Base-by-base conservation (phyloP, 2,329 filamentous ascomycete species). In the Paramyrothecium sp. region DNA sequence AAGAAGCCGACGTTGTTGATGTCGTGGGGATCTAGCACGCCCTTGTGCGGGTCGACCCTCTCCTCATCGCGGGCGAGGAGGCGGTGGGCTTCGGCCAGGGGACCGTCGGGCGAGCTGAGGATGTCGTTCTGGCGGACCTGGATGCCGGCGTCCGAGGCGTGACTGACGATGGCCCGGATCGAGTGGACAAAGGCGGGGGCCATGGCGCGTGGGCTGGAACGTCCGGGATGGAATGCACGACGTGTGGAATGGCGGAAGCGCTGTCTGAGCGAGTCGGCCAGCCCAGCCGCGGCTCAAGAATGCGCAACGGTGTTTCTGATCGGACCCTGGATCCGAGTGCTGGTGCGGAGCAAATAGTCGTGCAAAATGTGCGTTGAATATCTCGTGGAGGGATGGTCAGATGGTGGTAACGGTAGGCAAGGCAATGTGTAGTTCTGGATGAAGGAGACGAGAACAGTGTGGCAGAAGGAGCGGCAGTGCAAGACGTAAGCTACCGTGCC, bases 1-100 rank as follows among this genome's bases (percentile, higher is more conserved):
- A 98, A 90, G 66, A 97, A 86, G 58, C 87, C 90, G 20, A 81
- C 83, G 68, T 89, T 88, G 75, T 82, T 86, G 73, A 87, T 85
- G 57, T 81, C 65, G 44, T 79, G 72, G 2, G 84, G 83, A 58
- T 78, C 73, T n/a, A 84, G 78, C 13, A 80, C 75, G 56, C 85
- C 86, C 3, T 61, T 58, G 11, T 69, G 67, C 0, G 82, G 78
- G 62, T 84, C 69, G 2, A 68, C 58, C 2, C 71, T 65, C 20
- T 68, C 63, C 22, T 67, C 63, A 20, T 65, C 58, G 21, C 67
- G 63, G 4, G 74, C 62, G 7, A 83, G 72, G n/a, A 80, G 58
- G 5, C 74, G 73, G 49, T 71, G 73, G 12, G 77, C 80, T 17
- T 73, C 61, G 17, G 62, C 69, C 3, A 83, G 66, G 3, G 78